Conservation (phyloP, 2,329 filamentous ascomycete genomes). For the Aspergillus sp. region DNA sequence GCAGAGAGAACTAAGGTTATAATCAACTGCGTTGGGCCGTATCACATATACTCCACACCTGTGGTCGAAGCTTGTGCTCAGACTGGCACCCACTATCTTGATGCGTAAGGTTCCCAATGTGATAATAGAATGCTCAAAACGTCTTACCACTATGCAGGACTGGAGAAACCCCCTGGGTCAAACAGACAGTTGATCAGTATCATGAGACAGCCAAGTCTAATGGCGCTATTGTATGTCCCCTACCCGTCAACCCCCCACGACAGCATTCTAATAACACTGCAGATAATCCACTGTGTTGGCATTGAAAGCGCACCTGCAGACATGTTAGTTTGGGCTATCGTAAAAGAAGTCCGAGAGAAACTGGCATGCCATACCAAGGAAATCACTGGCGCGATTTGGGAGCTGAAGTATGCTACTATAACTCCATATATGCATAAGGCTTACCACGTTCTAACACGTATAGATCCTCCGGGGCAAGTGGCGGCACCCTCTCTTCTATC, state of each 20-base stretch:
- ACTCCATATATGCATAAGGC: neutral
- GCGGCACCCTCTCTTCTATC: constrained; percentile 66
- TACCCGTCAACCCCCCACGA: neutral
- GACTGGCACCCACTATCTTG: constrained; percentile 67
- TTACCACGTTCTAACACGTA: constrained; percentile 9
- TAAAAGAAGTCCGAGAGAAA: constrained; percentile 53
- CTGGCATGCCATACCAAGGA: constrained; percentile 52
- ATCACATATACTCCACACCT: constrained; percentile 62
- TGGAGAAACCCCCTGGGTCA: constrained; percentile 65
- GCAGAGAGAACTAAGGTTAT: constrained; percentile 58
- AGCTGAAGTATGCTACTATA: constrained; percentile 47
- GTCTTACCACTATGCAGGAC: constrained; percentile 42
- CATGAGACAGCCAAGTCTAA: constrained; percentile 59
- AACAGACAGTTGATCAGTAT: constrained; percentile 62
- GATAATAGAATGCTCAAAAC: neutral
- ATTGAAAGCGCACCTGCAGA: constrained; percentile 64
- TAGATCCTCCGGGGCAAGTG: constrained; percentile 49
- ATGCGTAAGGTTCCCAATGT: constrained; percentile 47
- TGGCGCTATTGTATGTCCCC: constrained; percentile 55
- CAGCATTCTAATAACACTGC: neutral
- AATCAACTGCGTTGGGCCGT: constrained; percentile 64
- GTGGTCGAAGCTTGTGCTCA: constrained; percentile 65
- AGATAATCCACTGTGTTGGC: constrained; percentile 62
- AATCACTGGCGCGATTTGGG: constrained; percentile 54
- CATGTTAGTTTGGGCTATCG: constrained; percentile 53